A percentile compares a stretch with the other conserved stretches of the same genome.
phyloP scores from a whole-genome alignment of 2,329 filamentous ascomycete genomes.

The Stromatinia cepivora region DNA sequence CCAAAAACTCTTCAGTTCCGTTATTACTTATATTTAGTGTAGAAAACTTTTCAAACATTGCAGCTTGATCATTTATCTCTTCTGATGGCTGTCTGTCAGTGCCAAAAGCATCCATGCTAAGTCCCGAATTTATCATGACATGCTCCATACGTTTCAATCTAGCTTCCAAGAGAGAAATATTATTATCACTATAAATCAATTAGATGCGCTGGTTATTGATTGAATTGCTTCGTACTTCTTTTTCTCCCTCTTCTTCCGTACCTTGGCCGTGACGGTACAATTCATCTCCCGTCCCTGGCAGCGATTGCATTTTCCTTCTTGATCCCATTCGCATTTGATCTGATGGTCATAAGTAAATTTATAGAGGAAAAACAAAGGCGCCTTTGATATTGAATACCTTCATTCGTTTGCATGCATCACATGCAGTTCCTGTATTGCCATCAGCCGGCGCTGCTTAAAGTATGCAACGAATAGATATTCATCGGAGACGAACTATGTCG shows the following conservation, averaged over 20 bases:
- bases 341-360: constrained; percentile 20
- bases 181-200: constrained; percentile 20
- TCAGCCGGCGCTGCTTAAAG: constrained; percentile 17
- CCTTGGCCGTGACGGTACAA: constrained; percentile 34
- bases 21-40: constrained; percentile 29
- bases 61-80: constrained; percentile 29
- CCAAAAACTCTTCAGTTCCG: constrained; percentile 31
- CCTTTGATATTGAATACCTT: constrained; percentile 29
- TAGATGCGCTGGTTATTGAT: constrained; percentile 19
- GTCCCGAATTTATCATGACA: constrained; percentile 28
- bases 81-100: constrained; percentile 26
- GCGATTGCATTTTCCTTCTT: constrained; percentile 30
- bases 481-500: constrained; percentile 16
- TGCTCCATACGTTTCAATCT: constrained; percentile 36
- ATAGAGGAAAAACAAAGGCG: neutral
- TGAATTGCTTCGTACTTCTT: constrained; percentile 28
- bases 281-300: constrained; percentile 29
- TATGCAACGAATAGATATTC: neutral
- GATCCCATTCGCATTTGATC: constrained; percentile 34
- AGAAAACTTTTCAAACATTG: constrained; percentile 31
- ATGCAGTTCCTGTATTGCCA: constrained; percentile 32
- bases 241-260: constrained; percentile 34
- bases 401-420: constrained; percentile 35
- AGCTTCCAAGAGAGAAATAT: constrained; percentile 32
- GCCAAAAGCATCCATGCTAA: constrained; percentile 15